Evolutionary conservation across 306 rosid genomes (phyloP).

Genomic region (Ammopiptanthus mongolicus): DNA sequence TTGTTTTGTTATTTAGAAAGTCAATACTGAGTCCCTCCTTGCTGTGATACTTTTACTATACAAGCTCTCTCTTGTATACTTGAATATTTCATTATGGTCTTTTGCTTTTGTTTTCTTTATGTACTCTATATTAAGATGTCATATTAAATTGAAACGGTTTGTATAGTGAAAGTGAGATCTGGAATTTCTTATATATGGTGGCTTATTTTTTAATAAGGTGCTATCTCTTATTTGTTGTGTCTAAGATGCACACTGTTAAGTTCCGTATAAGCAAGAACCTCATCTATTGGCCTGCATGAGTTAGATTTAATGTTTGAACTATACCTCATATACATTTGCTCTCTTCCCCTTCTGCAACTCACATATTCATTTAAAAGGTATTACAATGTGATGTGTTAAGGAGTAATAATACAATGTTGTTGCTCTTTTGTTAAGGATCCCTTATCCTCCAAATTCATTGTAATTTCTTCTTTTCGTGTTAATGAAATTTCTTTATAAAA

Average conservation of each 20-base stretch:
- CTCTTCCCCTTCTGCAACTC: background rate
- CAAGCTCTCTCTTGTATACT: too few relatives aligned
- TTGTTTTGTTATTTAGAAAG: background rate
- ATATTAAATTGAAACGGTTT: too few relatives aligned
- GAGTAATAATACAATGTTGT: background rate
- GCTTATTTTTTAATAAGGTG: background rate
- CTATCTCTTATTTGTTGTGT: background rate
- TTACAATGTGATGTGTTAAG: background rate
- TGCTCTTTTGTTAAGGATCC: background rate
- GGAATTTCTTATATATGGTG: background rate
- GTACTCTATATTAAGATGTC: too few relatives aligned
- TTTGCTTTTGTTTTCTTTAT: background rate
- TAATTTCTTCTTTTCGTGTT: background rate
- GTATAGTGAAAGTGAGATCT: too few relatives aligned
- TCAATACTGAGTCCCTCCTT: background rate
- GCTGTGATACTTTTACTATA: background rate
- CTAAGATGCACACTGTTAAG: background rate
- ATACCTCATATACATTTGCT: background rate
- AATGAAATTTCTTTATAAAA: background rate
- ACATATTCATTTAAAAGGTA: constrained; percentile 9
- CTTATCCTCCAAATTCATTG: constrained; percentile 3
- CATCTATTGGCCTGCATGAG: too few relatives aligned
- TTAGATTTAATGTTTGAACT: too few relatives aligned
- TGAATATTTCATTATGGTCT: too few relatives aligned
- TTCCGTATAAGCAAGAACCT: too few relatives aligned